Base-by-base conservation (phyloP, 371 early-diverging fungal genomes). In the Vavraia culicis region DNA sequence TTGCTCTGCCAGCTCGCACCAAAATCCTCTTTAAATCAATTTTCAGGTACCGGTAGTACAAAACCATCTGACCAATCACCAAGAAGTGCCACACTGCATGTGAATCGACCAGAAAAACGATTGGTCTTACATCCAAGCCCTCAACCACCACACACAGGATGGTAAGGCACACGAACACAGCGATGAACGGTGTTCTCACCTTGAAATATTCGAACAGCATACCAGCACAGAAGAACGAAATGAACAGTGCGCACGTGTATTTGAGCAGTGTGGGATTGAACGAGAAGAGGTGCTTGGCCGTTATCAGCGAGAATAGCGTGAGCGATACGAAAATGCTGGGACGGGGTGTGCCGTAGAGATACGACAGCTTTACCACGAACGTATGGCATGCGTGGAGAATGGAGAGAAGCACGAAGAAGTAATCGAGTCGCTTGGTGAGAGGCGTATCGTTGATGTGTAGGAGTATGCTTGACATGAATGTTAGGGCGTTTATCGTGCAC, bases 1-100 rank as follows among this genome's bases (percentile, higher is more conserved):
- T n/a, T n/a, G n/a, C n/a, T n/a, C n/a, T n/a, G n/a, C n/a, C n/a
- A n/a, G n/a, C n/a, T n/a, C n/a, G n/a, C n/a, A n/a, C n/a, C n/a
- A n/a, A n/a, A n/a, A n/a, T n/a, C n/a, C n/a, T n/a, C n/a, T n/a
- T n/a, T n/a, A n/a, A n/a, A n/a, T n/a, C n/a, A n/a, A n/a, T n/a
- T n/a, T n/a, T n/a, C n/a, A n/a, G n/a, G n/a, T n/a, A n/a, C n/a
- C n/a, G n/a, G n/a, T n/a, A n/a, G n/a, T n/a, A n/a, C n/a, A n/a
- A n/a, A n/a, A n/a, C n/a, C n/a, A n/a, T n/a, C n/a, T n/a, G n/a
- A n/a, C n/a, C n/a, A n/a, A n/a, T n/a, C n/a, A n/a, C 43, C 10
- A 53, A 34, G 11, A 62, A 31, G 41, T 65, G 66, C 54, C 55
- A 65, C 4, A 62, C 19, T 9, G 61, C 61, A 50, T 65, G 66